A percentile compares a stretch with the other conserved stretches of the same genome.
Evolutionary conservation across 2,329 filamentous ascomycete species (phyloP).

Genomic region (Pseudogymnoascus sp.): DNA sequence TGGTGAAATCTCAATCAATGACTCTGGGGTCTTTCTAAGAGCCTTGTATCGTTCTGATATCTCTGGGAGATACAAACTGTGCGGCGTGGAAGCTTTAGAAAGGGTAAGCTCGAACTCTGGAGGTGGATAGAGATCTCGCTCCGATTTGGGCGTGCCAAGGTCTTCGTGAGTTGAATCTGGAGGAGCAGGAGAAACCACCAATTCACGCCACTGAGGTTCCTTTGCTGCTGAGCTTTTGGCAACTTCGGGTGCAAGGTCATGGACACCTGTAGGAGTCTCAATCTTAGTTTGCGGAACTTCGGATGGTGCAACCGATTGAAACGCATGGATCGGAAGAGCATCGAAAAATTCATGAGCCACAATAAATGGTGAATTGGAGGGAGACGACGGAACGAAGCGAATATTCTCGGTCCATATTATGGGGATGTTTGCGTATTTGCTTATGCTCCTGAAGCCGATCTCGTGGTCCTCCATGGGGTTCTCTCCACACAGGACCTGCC

Average conservation of each 20-base stretch:
- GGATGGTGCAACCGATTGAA: constrained; percentile 59
- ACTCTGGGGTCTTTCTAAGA: constrained; percentile 57
- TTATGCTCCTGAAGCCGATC: constrained; percentile 63
- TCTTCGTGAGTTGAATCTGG: constrained; percentile 44
- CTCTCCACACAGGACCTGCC: constrained; percentile 70
- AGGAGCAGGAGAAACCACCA: constrained; percentile 65
- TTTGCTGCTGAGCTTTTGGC: constrained; percentile 23
- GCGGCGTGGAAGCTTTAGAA: constrained; percentile 66
- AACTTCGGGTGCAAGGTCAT: constrained; percentile 27
- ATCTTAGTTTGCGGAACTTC: constrained; percentile 22
- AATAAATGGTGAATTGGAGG: constrained; percentile 76
- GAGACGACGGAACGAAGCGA: constrained; percentile 31
- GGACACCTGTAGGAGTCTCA: constrained; percentile 34
- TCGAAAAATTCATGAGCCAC: constrained; percentile 98
- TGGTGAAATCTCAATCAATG: constrained; percentile 83
- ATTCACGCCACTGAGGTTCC: constrained; percentile 67
- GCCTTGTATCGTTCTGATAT: constrained; percentile 70
- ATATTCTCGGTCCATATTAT: constrained; percentile 77
- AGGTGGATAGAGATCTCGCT: constrained; percentile 39
- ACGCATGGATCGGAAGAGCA: constrained; percentile 90
- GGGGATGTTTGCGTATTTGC: constrained; percentile 66
- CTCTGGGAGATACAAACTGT: constrained; percentile 77
- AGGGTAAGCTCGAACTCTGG: constrained; percentile 85
- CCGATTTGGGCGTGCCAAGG: constrained; percentile 45
- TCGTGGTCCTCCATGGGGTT: constrained; percentile 61